These are phyloP conservation scores for Aspergillus udagawae DNA, from an alignment of 2,329 filamentous ascomycete species.

Conservation along the genomic window DNA sequence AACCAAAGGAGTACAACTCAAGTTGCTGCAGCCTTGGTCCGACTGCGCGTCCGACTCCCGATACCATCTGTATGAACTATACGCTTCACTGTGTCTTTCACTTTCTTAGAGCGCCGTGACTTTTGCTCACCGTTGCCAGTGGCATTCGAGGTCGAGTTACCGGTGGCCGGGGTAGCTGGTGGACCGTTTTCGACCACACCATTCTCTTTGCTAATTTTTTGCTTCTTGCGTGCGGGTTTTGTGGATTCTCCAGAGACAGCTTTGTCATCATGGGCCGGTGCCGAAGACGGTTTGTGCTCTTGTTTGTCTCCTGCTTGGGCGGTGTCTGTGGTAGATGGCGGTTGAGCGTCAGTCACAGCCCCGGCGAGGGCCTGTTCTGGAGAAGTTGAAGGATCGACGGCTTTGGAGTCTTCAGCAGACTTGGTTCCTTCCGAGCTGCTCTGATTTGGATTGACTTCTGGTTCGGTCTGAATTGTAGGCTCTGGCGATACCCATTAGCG, in stretches of 20 bases:
- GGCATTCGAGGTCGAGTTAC: slow-evolving; percentile 6
- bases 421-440: slow-evolving; percentile 2
- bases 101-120: slow-evolving; percentile 29
- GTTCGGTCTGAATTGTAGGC: slow-evolving; percentile 5
- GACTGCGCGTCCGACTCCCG: slow-evolving; percentile 38
- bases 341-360: not conserved
- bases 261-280: slow-evolving; percentile 5
- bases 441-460: slow-evolving; percentile 4
- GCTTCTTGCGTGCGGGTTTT: slow-evolving; percentile 32
- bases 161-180: slow-evolving; percentile 1
- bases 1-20: not conserved
- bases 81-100: slow-evolving; percentile 25
- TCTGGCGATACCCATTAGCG: slow-evolving; percentile 8
- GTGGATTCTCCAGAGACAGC: slow-evolving; percentile 10
- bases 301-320: slow-evolving; percentile 22
- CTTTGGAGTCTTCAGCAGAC: slow-evolving; percentile 7
- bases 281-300: slow-evolving; percentile 13
- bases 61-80: slow-evolving; percentile 28
- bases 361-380: slow-evolving; percentile 4
- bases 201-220: slow-evolving; percentile 22
- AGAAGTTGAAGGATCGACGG: slow-evolving; percentile 6
- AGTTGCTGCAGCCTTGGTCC: slow-evolving; percentile 26
- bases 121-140: slow-evolving; percentile 25
- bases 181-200: slow-evolving; percentile 13
- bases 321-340: slow-evolving; percentile 8